Conservation (phyloP, 2,329 filamentous ascomycete genomes). For the Trichophyton schoenleinii region DNA sequence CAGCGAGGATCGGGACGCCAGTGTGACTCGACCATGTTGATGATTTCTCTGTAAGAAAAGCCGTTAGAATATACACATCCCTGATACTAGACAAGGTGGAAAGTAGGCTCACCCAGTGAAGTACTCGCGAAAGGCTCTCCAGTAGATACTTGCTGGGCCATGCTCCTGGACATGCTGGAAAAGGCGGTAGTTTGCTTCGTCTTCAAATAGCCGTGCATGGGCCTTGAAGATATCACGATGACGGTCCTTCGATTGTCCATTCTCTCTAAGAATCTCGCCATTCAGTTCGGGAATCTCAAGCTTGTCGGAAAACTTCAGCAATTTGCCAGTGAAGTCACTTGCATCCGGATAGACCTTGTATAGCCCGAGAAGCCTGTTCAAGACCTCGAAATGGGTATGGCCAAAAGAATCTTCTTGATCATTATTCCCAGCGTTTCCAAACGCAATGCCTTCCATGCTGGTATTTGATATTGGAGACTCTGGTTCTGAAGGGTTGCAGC, state of each 20-base stretch:
- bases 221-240: neutral
- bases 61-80: neutral
- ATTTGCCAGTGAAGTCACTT: neutral
- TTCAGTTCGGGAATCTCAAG: neutral
- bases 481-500: neutral
- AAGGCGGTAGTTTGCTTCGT: slow-evolving; percentile 17
- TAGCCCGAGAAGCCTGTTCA: neutral
- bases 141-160: slow-evolving; percentile 17
- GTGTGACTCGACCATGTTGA: slow-evolving; percentile 13
- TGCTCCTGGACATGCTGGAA: slow-evolving; percentile 13
- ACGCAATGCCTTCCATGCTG: neutral
- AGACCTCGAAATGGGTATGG: no score
- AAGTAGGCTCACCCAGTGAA: slow-evolving; percentile 18
- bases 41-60: slow-evolving; percentile 3
- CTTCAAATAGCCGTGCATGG: slow-evolving; percentile 7
- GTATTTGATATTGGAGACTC: neutral
- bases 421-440: neutral
- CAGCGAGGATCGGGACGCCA: slow-evolving; percentile 16
- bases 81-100: neutral
- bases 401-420: neutral
- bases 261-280: neutral
- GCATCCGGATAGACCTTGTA: neutral
- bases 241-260: neutral
- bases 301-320: neutral
- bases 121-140: slow-evolving; percentile 19